Evolutionary conservation across 2,329 filamentous ascomycete genomes (phyloP).

Genomic region (Teratosphaeria zuluensis): DNA sequence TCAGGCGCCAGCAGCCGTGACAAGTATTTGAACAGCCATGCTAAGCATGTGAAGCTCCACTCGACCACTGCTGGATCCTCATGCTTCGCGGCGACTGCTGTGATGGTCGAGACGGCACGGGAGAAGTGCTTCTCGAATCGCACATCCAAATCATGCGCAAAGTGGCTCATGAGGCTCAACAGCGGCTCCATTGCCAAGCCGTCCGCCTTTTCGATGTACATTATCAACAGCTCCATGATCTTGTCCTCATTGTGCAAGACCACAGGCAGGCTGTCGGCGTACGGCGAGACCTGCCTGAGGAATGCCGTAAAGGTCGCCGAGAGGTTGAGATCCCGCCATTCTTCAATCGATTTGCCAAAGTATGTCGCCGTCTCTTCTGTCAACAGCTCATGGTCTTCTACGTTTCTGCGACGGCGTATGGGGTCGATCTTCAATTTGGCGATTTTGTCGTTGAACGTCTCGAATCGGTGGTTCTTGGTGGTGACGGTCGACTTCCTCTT

Average conservation of each 20-base stretch:
- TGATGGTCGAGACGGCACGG: conserved; percentile 62
- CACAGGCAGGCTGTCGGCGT: conserved; percentile 84
- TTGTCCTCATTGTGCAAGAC: conserved; percentile 81
- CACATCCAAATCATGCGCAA: conserved; percentile 84
- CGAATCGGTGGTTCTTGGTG: conserved; percentile 78
- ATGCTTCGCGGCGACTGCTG: conserved; percentile 66
- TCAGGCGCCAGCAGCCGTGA: conserved; percentile 79
- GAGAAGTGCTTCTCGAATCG: conserved; percentile 85
- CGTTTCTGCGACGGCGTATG: conserved; percentile 66
- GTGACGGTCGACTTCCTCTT: conserved; percentile 56
- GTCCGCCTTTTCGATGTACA: conserved; percentile 69
- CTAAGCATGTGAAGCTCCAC: conserved; percentile 89
- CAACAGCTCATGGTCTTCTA: conserved; percentile 58
- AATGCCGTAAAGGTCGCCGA: conserved; percentile 73
- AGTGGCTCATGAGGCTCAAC: conserved; percentile 77
- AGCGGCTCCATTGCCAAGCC: conserved; percentile 75
- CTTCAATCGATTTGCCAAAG: conserved; percentile 69
- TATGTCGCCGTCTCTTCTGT: conserved; percentile 77
- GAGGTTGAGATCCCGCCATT: conserved; percentile 88
- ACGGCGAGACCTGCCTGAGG: conserved; percentile 59
- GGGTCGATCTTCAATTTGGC: conserved; percentile 89
- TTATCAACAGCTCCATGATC: conserved; percentile 68
- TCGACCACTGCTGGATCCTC: conserved; percentile 75
- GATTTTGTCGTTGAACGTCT: conserved; percentile 84
- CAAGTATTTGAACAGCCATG: conserved; percentile 95